These are phyloP conservation scores for Stenocarpella maydis DNA, from an alignment of 2,329 filamentous ascomycete species.

Conservation along the genomic window DNA sequence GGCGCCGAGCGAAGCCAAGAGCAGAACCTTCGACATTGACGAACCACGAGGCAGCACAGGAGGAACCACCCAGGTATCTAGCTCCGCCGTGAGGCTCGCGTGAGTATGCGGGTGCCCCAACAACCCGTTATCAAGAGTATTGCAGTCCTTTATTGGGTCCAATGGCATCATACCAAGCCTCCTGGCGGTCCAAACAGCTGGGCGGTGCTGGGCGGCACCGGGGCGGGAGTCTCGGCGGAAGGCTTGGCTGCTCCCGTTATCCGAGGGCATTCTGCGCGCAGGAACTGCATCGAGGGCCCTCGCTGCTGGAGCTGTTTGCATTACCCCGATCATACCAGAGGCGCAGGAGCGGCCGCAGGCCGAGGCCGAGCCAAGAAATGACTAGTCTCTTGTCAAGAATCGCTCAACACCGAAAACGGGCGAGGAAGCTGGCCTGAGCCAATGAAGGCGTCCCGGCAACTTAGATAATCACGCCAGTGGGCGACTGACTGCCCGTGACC, in stretches of 20 bases:
- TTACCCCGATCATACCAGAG: slow-evolving; percentile 21
- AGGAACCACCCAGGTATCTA: slow-evolving; percentile 1
- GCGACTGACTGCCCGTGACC: slow-evolving; percentile 3
- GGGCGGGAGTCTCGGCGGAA: slow-evolving; percentile 30
- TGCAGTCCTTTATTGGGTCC: slow-evolving; percentile 7
- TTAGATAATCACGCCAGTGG: slow-evolving; percentile 10
- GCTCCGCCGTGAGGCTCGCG: slow-evolving; percentile 11
- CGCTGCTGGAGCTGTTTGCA: slow-evolving; percentile 23
- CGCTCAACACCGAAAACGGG: slow-evolving; percentile 23
- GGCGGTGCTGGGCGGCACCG: slow-evolving; percentile 27
- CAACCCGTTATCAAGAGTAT: slow-evolving; percentile 3
- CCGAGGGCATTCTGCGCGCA: slow-evolving; percentile 22
- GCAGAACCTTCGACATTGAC: not conserved
- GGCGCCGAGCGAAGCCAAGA: slow-evolving; percentile 35
- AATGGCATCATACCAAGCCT: slow-evolving; percentile 28
- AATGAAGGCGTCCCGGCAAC: not conserved
- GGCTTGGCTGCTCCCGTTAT: slow-evolving; percentile 20
- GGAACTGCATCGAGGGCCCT: slow-evolving; percentile 19
- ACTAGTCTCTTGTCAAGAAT: slow-evolving; percentile 22
- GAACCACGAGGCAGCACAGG: slow-evolving; percentile 16
- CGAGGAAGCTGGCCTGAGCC: slow-evolving; percentile 5
- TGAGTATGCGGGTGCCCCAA: slow-evolving; percentile 14
- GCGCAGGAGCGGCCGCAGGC: slow-evolving; percentile 18
- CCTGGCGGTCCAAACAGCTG: slow-evolving; percentile 6
- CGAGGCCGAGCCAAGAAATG: slow-evolving; percentile 23